Evolutionary conservation across 768 basidiomycete genomes (phyloP).

Genomic region (Auriscalpium orientale): DNA sequence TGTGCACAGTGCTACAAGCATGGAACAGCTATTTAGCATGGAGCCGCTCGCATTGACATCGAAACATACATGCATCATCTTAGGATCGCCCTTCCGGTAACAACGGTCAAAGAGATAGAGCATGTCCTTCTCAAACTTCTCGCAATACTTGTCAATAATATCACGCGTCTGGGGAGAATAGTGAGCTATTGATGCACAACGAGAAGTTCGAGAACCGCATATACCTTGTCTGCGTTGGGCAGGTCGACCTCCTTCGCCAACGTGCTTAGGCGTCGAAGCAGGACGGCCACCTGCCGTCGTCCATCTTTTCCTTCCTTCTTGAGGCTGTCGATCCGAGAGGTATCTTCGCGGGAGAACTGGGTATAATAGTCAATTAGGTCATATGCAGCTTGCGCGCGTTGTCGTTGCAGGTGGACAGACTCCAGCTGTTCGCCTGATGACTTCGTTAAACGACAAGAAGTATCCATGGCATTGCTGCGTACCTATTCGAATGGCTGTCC

Average conservation of each 20-base stretch:
- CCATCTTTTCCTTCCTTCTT: constrained; percentile 88
- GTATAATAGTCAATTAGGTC: constrained; percentile 93
- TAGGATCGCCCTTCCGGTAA: constrained; percentile 95
- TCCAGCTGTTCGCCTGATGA: constrained; percentile 87
- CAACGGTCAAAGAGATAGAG: constrained; percentile 91
- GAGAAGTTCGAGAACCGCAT: not conserved
- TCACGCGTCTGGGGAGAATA: constrained; percentile 66
- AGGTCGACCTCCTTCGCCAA: constrained; percentile 93
- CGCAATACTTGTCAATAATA: constrained; percentile 93
- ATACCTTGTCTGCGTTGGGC: constrained; percentile 71
- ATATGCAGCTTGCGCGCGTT: constrained; percentile 89
- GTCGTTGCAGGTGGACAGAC: constrained; percentile 84
- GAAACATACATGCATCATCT: constrained; percentile 90
- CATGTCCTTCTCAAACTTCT: constrained; percentile 99
- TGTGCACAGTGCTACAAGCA: constrained; percentile 84
- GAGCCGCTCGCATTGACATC: not conserved
- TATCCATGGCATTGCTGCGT: constrained; percentile 15
- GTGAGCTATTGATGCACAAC: not conserved
- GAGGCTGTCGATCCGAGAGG: constrained; percentile 61
- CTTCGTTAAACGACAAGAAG: constrained; percentile 2
- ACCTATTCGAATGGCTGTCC: constrained; percentile 93
- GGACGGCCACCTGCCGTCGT: constrained; percentile 78
- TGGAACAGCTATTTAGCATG: not conserved
- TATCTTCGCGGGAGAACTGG: constrained; percentile 81
- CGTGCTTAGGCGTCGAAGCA: constrained; percentile 75